These are phyloP conservation scores for Protomyces inouyei DNA, from an alignment of 1,139 yeast genomes.

Conservation along the genomic window DNA sequence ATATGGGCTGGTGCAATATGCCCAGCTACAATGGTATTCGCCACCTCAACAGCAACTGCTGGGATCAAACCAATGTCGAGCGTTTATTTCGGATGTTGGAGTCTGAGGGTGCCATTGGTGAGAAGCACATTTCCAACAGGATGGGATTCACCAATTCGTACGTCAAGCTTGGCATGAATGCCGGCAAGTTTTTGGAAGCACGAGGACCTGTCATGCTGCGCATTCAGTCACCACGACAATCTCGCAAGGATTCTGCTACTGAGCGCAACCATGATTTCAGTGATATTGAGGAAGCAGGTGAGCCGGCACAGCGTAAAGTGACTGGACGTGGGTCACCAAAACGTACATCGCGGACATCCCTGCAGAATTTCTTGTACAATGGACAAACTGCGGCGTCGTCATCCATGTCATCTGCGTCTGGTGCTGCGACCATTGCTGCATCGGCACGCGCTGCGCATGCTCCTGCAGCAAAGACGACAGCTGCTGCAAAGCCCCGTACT, in stretches of 20 bases:
- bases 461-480: not conserved
- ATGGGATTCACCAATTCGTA: constrained; percentile 82
- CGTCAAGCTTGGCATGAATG: constrained; percentile 38
- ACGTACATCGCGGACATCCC: not conserved
- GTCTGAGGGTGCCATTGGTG: constrained; percentile 62
- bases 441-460: not conserved
- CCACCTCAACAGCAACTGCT: constrained; percentile 49
- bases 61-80: constrained; percentile 51
- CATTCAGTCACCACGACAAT: constrained; percentile 16
- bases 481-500: not conserved
- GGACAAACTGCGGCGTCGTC: not conserved
- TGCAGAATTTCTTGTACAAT: constrained; percentile 5
- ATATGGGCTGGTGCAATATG: constrained; percentile 57
- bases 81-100: constrained; percentile 74
- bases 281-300: not conserved
- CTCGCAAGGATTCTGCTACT: not conserved
- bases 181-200: constrained; percentile 4
- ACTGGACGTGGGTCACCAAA: not conserved
- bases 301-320: not conserved
- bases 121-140: constrained; percentile 61
- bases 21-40: constrained; percentile 69
- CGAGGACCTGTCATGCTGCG: constrained; percentile 14
- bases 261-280: constrained; percentile 1
- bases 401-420: not conserved
- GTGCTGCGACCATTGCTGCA: not conserved